Base-by-base conservation (phyloP, 805 yeast species). In the Cyberlindnera nakhonratchasimensis region DNA sequence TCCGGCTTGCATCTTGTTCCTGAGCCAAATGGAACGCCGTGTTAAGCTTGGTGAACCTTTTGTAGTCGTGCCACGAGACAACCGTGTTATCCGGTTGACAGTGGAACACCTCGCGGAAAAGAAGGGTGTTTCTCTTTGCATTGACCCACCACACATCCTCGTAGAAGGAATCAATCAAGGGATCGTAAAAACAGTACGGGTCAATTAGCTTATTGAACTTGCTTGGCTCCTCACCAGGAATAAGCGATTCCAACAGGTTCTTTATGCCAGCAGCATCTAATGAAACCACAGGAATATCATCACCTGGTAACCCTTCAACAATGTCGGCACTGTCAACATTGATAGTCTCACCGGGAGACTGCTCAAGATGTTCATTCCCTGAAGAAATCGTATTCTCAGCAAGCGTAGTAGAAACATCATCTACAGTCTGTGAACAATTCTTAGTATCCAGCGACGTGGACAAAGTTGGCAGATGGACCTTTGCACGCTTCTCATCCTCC, bases 21-120 rank as follows among this genome's bases (percentile, higher is more conserved):
- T 62, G 65, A 3, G 61, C 62, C 34, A 55, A 30, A 10, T 46
- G 43, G 57, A 87, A 87, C 0, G 84, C 88, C 16, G 72, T 68
- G 37, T 70, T 71, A 52, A 84, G 63, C 46, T 75, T 78, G 45
- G 79, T 72, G 59, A 71, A 84, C 21, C 74, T 79, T 59, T 86
- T 90, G 62, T 88, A 93, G 43, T 88, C 96, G 43, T 75, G 75
- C 99, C 99, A 93, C 0, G 89, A 75, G 19, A 72, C 72, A n/a
- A 91, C 98, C 6, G 78, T 71, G 60, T 91, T 88, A 63, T 93
- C 99, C 0, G 99, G 99, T 59, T 95, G 99, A 48, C 87, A 80
- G 50, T 90, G 90, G 73, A 93, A 93, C 1, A 93, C 86, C 61
- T 83, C 70, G 47, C 96, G 72, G 66, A 77, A 93, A 2, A 95